Base-by-base conservation (phyloP, 345 rosid genomes). In the Punica granatum region DNA sequence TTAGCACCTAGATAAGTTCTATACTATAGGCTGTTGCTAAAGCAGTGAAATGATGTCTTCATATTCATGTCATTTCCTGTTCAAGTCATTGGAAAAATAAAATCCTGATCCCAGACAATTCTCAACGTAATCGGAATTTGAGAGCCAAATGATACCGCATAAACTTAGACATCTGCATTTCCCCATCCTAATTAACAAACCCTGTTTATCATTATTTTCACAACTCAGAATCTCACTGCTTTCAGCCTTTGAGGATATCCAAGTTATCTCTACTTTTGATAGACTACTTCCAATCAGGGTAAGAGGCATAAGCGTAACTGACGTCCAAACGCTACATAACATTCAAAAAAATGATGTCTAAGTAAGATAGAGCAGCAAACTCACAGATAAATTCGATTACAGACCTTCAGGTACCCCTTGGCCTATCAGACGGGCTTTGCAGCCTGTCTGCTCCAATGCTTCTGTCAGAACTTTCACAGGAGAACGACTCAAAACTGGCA, bases 321-420 rank as follows among this genome's bases (percentile, higher is more conserved):
- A 43, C 14, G 18, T 43, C 48, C 7, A 37, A 11, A 11, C 3
- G 25, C 25, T 18, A 8, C 54, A 19, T 19, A 48, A 21, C 30
- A 23, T 23, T 56, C 12, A 26, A 26, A 30, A 37, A 9, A 30
- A 10, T 30, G 19, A 51, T 51, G 12, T 51, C 58, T 23, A 26
- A 56, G 6, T 25, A 10, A 12, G 32, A 28, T 15, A 56, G 34
- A 54, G 18, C 61, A 56, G 18, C 7, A 28, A 56, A 26, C 19
- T 30, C 16, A 23, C 6, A 28, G 26, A 28, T 10, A 56, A 56
- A 56, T 37, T 4, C 41, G 11, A 11, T 13, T 37, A 76, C 86
- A 64, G 42, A 94, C 99, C 99, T 80, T 94, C 92, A 18, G 95
- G 97, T 61, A 89, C 77, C 60, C 99, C 97, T 82, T 91, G 97